Conservation (phyloP, 345 rosid species). For the Rhodomyrtus tomentosa region DNA sequence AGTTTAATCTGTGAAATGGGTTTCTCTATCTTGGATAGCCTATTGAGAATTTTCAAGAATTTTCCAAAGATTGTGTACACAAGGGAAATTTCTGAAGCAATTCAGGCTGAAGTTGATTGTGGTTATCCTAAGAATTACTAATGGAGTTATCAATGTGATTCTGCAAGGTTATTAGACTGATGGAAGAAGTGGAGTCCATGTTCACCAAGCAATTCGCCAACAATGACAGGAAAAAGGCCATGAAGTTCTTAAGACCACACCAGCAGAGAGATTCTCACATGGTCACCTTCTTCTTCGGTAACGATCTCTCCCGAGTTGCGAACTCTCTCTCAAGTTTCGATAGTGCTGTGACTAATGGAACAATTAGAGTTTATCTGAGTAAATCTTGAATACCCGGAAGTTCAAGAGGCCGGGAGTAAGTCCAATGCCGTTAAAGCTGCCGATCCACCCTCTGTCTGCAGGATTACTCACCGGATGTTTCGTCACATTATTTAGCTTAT, state of each 20-base stretch:
- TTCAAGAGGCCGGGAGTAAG: background rate
- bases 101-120: background rate
- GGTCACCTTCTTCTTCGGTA: slow-evolving; percentile 96
- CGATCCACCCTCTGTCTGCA: slow-evolving; percentile 14
- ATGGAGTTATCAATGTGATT: background rate
- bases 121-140: background rate
- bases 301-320: background rate
- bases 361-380: background rate
- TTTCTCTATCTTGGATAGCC: too few species aligned
- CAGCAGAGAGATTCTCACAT: slow-evolving; percentile 76
- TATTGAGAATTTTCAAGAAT: background rate
- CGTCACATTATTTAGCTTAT: slow-evolving; percentile 63
- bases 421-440: background rate
- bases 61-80: background rate
- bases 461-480: slow-evolving; percentile 90
- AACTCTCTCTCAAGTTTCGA: background rate
- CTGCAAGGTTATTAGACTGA: slow-evolving; percentile 59
- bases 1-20: too few species aligned
- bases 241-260: slow-evolving; percentile 86
- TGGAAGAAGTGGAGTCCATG: slow-evolving; percentile 95
- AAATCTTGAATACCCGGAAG: background rate
- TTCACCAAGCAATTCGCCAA: slow-evolving; percentile 85
- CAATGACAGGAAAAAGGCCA: slow-evolving; percentile 90
- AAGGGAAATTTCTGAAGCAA: background rate
- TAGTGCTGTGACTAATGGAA: background rate